A percentile compares a stretch with the other conserved stretches of the same genome.
phyloP scores from a whole-genome alignment of 2,329 filamentous ascomycete species.

The Byssoonygena ceratinophila region DNA sequence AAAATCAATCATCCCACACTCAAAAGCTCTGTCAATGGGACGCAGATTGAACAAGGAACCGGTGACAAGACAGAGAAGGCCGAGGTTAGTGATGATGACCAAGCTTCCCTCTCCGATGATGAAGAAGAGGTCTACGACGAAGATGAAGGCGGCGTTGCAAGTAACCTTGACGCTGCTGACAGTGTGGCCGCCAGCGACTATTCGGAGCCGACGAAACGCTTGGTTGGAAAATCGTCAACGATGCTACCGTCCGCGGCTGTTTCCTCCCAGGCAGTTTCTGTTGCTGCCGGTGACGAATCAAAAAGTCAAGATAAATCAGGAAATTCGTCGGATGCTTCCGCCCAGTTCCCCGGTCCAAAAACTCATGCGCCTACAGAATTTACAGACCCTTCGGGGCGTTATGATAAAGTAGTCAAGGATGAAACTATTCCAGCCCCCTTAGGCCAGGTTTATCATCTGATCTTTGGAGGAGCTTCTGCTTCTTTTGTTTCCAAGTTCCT shows the following conservation, averaged over 20 bases:
- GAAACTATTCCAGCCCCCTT: slow-evolving; percentile 77
- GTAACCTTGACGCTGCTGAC: slow-evolving; percentile 46
- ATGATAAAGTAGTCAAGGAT: slow-evolving; percentile 74
- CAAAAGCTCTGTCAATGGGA: slow-evolving; percentile 82
- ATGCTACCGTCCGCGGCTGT: slow-evolving; percentile 27
- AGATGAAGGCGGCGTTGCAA: slow-evolving; percentile 43
- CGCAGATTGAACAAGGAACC: slow-evolving; percentile 65
- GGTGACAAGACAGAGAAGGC: slow-evolving; percentile 85
- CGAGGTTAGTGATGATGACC: slow-evolving; percentile 58
- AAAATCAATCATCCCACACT: slow-evolving; percentile 89
- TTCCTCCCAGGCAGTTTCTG: slow-evolving; percentile 32
- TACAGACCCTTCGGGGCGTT: slow-evolving; percentile 65
- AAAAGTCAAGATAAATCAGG: slow-evolving; percentile 43
- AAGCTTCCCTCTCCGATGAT: slow-evolving; percentile 67
- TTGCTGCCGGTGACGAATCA: slow-evolving; percentile 23
- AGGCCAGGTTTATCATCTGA: slow-evolving; percentile 77
- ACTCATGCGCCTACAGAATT: slow-evolving; percentile 79
- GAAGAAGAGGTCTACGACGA: slow-evolving; percentile 52
- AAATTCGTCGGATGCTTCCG: slow-evolving; percentile 25
- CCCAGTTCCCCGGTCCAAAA: slow-evolving; percentile 73
- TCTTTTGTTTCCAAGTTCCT: slow-evolving; percentile 81
- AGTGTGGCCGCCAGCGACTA: slow-evolving; percentile 47
- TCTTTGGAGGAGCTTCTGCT: slow-evolving; percentile 73
- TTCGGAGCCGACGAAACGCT: slow-evolving; percentile 40
- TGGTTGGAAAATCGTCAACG: slow-evolving; percentile 62